Conservation (phyloP, 371 early-diverging fungal genomes). For the Agmasoma carcini region DNA sequence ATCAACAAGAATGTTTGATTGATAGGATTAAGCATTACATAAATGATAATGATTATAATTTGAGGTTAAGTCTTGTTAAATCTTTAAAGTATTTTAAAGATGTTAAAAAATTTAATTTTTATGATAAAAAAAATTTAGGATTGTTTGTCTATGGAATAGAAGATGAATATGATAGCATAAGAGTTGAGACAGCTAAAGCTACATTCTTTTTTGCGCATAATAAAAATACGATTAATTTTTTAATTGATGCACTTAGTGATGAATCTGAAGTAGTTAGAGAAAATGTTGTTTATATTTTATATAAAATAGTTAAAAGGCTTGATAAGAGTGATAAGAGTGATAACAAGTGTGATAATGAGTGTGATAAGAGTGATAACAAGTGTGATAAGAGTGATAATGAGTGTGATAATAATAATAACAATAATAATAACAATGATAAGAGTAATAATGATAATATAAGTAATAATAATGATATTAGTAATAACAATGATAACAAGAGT, state of each 20-base stretch:
- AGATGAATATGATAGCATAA: slow-evolving; percentile 30
- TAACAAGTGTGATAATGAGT: too few relatives aligned
- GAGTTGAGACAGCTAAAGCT: slow-evolving; percentile 13
- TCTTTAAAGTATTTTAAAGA: slow-evolving; percentile 12
- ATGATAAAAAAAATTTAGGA: slow-evolving; percentile 25
- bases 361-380: too few relatives aligned
- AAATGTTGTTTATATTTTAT: too few relatives aligned
- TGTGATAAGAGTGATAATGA: too few relatives aligned
- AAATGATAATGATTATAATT: slow-evolving; percentile 5
- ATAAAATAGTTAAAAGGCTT: too few relatives aligned
- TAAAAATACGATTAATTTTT: slow-evolving; percentile 1
- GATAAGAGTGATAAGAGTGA: too few relatives aligned
- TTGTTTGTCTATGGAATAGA: slow-evolving; percentile 37
- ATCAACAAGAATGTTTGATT: background rate
- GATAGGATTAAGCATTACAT: slow-evolving; percentile 2
- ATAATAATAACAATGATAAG: too few relatives aligned
- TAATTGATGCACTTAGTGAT: slow-evolving; percentile 13
- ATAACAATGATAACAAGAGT: too few relatives aligned
- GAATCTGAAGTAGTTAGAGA: slow-evolving; percentile 2
- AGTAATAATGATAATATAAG: too few relatives aligned
- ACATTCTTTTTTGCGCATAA: background rate
- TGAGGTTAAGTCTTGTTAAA: slow-evolving; percentile 22
- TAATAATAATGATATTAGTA: too few relatives aligned
- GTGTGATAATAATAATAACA: too few relatives aligned
- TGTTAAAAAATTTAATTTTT: background rate